Conservation (phyloP, 2,329 filamentous ascomycete genomes). For the Fonsecaea nubica region DNA sequence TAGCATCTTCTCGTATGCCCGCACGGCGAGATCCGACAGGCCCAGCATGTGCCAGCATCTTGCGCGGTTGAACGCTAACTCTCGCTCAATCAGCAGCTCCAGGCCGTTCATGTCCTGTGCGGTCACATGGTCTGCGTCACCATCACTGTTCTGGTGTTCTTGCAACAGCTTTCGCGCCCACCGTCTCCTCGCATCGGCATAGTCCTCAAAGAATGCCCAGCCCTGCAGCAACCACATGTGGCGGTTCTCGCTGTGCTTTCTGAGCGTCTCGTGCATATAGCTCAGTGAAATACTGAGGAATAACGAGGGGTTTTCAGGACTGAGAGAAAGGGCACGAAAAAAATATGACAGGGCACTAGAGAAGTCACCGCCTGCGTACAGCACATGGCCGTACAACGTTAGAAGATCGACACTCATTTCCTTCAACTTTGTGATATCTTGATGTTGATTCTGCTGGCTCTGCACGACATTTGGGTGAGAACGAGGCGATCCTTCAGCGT, state of each 20-base stretch:
- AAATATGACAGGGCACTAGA: slow-evolving; percentile 87
- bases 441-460: slow-evolving; percentile 18
- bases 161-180: slow-evolving; percentile 11
- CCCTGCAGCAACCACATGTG: slow-evolving; percentile 89
- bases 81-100: slow-evolving; percentile 46
- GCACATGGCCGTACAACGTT: slow-evolving; percentile 87
- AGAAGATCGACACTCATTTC: slow-evolving; percentile 80
- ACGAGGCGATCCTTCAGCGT: neutral
- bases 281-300: slow-evolving; percentile 81
- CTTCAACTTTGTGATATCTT: slow-evolving; percentile 42
- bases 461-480: neutral
- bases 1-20: slow-evolving; percentile 71
- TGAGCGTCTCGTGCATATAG: slow-evolving; percentile 88
- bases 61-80: slow-evolving; percentile 82
- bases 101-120: neutral
- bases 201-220: slow-evolving; percentile 77
- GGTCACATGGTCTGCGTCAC: neutral
- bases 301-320: slow-evolving; percentile 63
- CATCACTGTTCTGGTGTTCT: neutral
- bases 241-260: slow-evolving; percentile 86
- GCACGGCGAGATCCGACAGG: slow-evolving; percentile 72
- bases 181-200: slow-evolving; percentile 65
- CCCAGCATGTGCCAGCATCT: slow-evolving; percentile 78
- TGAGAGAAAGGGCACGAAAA: slow-evolving; percentile 66
- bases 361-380: slow-evolving; percentile 83